Conservation (phyloP, 139 green algal genomes). For the Tetradesmus obliquus region DNA sequence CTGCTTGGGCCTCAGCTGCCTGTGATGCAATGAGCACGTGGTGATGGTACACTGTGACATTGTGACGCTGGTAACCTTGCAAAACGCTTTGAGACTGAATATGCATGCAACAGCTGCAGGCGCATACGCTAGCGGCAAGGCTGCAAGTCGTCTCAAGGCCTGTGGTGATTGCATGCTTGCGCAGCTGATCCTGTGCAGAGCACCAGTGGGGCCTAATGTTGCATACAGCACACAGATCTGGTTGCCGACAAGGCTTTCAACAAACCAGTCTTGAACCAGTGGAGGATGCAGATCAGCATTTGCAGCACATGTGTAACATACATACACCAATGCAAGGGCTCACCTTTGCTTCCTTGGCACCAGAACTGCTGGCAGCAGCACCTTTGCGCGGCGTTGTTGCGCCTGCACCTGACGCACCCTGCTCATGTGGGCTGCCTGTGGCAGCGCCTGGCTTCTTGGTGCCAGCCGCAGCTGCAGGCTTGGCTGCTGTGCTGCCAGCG, state of each 20-base stretch:
- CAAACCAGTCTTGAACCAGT: neutral
- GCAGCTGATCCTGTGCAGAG: no score
- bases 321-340: neutral
- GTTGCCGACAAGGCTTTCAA: no score
- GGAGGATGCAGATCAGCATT: neutral
- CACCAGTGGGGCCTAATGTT: no score
- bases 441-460: neutral
- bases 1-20: neutral
- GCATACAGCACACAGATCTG: no score
- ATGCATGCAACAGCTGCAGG: no score
- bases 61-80: no score
- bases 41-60: neutral
- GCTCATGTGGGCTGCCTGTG: neutral
- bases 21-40: neutral
- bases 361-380: neutral
- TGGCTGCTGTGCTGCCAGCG: neutral
- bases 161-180: neutral
- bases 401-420: neutral
- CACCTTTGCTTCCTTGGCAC: neutral
- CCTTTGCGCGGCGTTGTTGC: neutral
- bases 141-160: neutral
- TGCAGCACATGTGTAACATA: neutral
- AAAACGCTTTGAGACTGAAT: no score
- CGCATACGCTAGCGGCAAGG: neutral
- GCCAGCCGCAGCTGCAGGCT: slow-evolving; percentile 2